A percentile compares a stretch with the other conserved stretches of the same genome.
These are phyloP conservation scores for Candida endomychidarum DNA, from an alignment of 805 yeast genomes.

Conservation along the genomic window DNA sequence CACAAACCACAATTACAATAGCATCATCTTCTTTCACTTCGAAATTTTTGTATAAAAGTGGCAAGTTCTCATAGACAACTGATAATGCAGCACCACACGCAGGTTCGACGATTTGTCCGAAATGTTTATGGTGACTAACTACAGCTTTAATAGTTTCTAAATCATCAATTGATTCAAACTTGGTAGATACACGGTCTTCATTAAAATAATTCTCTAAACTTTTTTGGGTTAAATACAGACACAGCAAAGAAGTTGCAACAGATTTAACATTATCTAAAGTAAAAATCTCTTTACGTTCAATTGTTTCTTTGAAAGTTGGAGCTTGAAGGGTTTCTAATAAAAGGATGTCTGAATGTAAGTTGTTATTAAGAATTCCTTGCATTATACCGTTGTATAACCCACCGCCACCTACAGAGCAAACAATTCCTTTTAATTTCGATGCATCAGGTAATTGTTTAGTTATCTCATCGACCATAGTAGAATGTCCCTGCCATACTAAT, in stretches of 20 bases:
- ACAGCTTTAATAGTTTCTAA: constrained; percentile 26
- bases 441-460: constrained; percentile 7
- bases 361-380: constrained; percentile 21
- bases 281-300: constrained; percentile 22
- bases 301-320: constrained; percentile 25
- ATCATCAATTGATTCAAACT: constrained; percentile 24
- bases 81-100: constrained; percentile 35
- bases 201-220: constrained; percentile 21
- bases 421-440: constrained; percentile 23
- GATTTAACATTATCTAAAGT: constrained; percentile 24
- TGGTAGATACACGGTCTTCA: constrained; percentile 19
- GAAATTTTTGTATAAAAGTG: constrained; percentile 18
- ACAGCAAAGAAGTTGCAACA: constrained; percentile 28
- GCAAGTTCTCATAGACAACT: constrained; percentile 19
- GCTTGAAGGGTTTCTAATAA: constrained; percentile 32
- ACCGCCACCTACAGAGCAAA: constrained; percentile 37
- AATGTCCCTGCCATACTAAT: constrained; percentile 34
- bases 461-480: constrained; percentile 26
- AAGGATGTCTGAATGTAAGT: constrained; percentile 19
- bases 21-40: constrained; percentile 22
- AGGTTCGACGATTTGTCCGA: constrained; percentile 27
- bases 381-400: constrained; percentile 36
- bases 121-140: constrained; percentile 22
- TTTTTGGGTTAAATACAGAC: constrained; percentile 27
- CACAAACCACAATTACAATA: constrained; percentile 31